Evolutionary conservation across 1,139 yeast genomes (phyloP), one percentile per base, ranked within the genome.

Genomic region (Protomyces lactucae-debilis): DNA sequence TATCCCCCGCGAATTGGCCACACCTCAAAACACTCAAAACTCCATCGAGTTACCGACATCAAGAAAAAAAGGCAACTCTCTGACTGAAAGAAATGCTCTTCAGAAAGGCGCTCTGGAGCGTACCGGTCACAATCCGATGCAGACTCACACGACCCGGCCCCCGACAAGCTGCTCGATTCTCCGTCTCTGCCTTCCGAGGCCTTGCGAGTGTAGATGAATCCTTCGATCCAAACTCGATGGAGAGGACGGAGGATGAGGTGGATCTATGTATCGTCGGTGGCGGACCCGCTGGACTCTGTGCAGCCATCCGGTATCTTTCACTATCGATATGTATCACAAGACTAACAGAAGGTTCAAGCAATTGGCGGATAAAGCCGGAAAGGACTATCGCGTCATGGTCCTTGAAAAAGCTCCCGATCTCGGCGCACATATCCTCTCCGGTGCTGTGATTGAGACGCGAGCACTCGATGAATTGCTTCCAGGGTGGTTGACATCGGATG

Each of bases 191-290:
- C 5, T 28, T 52, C 9, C 21, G 52, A 18, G 57, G 63, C 21
- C 23, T 59, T 23, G 63, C 63, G 3, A 25, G 56, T 4, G 25
- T 59, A 10, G 57, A 60, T 25, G 64, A 54, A 2, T n/a, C 59
- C n/a, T 60, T 60, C 23, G 64, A 60, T 23, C 64, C 64, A 8
- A 35, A 57, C 12, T 32, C 64, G 18, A 60, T 60, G 51, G 64
- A 60, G 21, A 52, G 64, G 35, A 54, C 57, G 3, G 32, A 57
- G n/a, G 64, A 60, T 28, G 64, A 60, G 55, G 97, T 90, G 16
- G 99, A 93, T 74, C 95, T 93, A 21, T 88, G 96, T 72, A 90
- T 93, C 57, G 96, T 93, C 1, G 99, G 99, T 48, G 99, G 96
- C 52, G 99, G 99, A 0, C 98, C 98, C 3, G 95, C 98, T 0